phyloP scores from a whole-genome alignment of 2,329 filamentous ascomycete genomes.

The Fusarium musae region DNA sequence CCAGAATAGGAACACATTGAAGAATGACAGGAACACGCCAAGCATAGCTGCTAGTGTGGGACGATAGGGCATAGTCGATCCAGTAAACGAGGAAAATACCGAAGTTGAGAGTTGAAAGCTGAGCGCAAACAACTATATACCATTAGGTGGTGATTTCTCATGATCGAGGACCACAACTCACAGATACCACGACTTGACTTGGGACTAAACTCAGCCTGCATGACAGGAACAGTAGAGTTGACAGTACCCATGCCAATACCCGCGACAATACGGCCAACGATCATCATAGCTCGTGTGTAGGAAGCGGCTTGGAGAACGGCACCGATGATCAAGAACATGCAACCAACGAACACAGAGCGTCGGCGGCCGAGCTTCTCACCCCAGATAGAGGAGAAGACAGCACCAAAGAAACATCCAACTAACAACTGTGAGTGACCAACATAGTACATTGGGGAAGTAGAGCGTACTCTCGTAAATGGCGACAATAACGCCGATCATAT shows the following conservation, averaged over 20 bases:
- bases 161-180: slow-evolving; percentile 11
- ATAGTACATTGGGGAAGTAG: background rate
- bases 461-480: slow-evolving; percentile 55
- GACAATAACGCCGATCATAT: slow-evolving; percentile 59
- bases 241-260: slow-evolving; percentile 60
- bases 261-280: slow-evolving; percentile 59
- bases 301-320: slow-evolving; percentile 58
- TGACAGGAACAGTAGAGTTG: slow-evolving; percentile 58
- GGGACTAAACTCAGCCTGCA: slow-evolving; percentile 56
- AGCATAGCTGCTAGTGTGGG: slow-evolving; percentile 46
- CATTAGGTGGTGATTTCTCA: background rate
- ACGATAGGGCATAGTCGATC: slow-evolving; percentile 57
- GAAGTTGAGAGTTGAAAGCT: slow-evolving; percentile 60
- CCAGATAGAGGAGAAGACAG: slow-evolving; percentile 49
- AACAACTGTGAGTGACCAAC: background rate
- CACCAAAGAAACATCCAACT: slow-evolving; percentile 48
- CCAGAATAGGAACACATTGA: slow-evolving; percentile 54
- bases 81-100: slow-evolving; percentile 59
- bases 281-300: slow-evolving; percentile 56
- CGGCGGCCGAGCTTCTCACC: slow-evolving; percentile 58
- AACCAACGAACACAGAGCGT: slow-evolving; percentile 55
- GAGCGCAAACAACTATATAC: slow-evolving; percentile 55
- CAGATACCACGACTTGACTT: slow-evolving; percentile 52
- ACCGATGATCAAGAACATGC: slow-evolving; percentile 57
- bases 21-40: slow-evolving; percentile 57